Evolutionary conservation across 2,329 filamentous ascomycete species (phyloP), one percentile per base, ranked within the genome.

Genomic region (Stachybotrys elegans): DNA sequence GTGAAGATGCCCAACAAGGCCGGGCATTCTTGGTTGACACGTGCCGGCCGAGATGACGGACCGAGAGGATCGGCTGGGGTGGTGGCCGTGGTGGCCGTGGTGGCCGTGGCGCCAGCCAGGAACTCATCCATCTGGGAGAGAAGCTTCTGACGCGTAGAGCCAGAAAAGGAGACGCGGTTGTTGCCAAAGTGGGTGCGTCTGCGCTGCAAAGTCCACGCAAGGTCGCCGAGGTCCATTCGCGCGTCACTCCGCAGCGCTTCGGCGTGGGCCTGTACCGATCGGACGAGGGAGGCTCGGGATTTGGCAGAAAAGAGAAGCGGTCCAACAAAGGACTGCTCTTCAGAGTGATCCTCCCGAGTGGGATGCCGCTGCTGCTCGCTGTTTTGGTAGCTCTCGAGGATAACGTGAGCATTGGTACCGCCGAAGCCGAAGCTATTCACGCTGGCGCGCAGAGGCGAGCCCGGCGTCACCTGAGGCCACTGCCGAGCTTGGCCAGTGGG

Each of bases 361-460:
- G 39, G 13, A n/a, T 19, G 40, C 25, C 25, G 12, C 17, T n/a
- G n/a, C n/a, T n/a, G n/a, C n/a, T n/a, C n/a, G n/a, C n/a, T n/a
- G n/a, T n/a, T n/a, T n/a, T n/a, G n/a, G 25, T 42, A 37, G 16
- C 12, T 19, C 43, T 62, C 61, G 7, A 69, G 49, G 7, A 72
- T 61, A 1, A 62, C 57, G 47, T 71, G 68, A 4, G 62, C 65
- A 48, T 71, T 72, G 12, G 68, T 64, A 32, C 60, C 66, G 20
- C 65, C 68, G 31, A 66, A 70, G 1, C 69, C 69, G 40, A 72
- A 72, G 11, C 54, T 51, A 41, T 57, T 57, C 29, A 56, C 45
- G 16, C 49, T 52, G 9, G 46, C 52, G 7, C 51, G 48, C 4
- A 44, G 47, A 1, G 27, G 31, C 4, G 42, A 38, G 9, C 43